These are phyloP conservation scores for Aspergillus sclerotialis DNA, from an alignment of 2,329 filamentous ascomycete genomes.

Conservation along the genomic window DNA sequence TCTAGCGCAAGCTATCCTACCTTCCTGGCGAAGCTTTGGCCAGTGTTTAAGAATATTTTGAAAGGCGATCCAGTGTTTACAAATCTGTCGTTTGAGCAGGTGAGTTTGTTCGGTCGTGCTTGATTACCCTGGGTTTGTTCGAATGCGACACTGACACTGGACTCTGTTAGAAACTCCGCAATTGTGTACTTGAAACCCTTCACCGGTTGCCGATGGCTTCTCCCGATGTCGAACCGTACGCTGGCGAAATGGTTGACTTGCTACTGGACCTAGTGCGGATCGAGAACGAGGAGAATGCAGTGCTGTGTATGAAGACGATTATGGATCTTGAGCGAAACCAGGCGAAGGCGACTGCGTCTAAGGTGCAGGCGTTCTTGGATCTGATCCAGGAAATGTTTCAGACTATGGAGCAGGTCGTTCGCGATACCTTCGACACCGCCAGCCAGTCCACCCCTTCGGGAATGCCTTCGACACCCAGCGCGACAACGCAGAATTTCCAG, in stretches of 20 bases:
- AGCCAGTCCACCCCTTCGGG: conserved; percentile 47
- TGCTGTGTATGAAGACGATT: conserved; percentile 95
- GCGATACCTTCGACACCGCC: conserved; percentile 84
- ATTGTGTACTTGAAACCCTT: conserved; percentile 88
- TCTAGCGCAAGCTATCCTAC: conserved; percentile 68
- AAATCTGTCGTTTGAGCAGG: conserved; percentile 83
- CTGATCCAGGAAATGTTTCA: conserved; percentile 95
- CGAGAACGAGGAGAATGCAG: conserved; percentile 98
- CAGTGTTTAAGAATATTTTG: conserved; percentile 79
- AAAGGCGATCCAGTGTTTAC: conserved; percentile 84
- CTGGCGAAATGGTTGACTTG: conserved; percentile 79
- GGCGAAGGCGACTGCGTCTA: conserved; percentile 68
- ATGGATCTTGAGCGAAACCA: conserved; percentile 96
- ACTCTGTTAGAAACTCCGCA: conserved; percentile 66
- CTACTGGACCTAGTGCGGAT: conserved; percentile 80
- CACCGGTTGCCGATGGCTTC: conserved; percentile 74
- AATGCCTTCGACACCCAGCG: conserved; percentile 46
- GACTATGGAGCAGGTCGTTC: conserved; percentile 89
- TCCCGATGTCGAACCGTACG: conserved; percentile 79
- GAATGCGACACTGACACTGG: conserved; percentile 3
- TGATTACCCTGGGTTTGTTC: background rate
- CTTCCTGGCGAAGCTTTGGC: conserved; percentile 83
- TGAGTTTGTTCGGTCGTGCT: conserved; percentile 33
- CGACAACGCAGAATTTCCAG: conserved; percentile 61
- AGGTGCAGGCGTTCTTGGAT: conserved; percentile 82